Evolutionary conservation across 2,329 filamentous ascomycete genomes (phyloP), one percentile per base, ranked within the genome.

Genomic region (Sporothrix humicola): DNA sequence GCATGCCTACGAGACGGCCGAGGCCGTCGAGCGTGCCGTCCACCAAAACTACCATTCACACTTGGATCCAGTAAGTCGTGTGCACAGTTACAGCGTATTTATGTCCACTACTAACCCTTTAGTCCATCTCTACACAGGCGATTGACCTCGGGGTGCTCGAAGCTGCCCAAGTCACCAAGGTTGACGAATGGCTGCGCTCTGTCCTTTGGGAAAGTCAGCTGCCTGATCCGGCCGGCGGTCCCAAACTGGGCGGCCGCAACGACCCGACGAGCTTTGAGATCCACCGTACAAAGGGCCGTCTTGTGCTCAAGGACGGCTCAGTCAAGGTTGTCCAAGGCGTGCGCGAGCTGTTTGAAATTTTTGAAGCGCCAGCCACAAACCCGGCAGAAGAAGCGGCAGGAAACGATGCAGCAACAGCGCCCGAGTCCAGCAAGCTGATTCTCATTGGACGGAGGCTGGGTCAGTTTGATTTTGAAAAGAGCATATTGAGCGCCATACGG

Each of bases 281-380:
- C 26, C 95, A 99, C 79, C 89, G 96, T 13, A 84, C 94, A 50
- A 99, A 99, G 81, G 95, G 94, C 0, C 89, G 93, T 2, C 81
- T 98, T 7, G 84, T 88, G 0, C 84, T 95, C 20, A 79, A 83
- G 0, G 85, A 91, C 72, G 93, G 93, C 0, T 84, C 85, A 0
- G 84, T 90, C 59, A 93, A 93, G 80, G 89, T 98, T 76, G 86
- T 98, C 8, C 96, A 99, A 81, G 96, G 95, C 1, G 96, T 99
- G 0, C 86, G 95, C 71, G 95, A 98, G 78, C 88, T 98, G 17
- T 99, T 98, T 81, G 96, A 99, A 79, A 92, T 98, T 31, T 88
- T 93, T 31, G 94, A 97, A 77, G 84, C 83, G 8, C 82, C 83
- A 4, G 77, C 81, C 10, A 81, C 79, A 71, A 13, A 75, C 74